Conservation (phyloP, 2,329 filamentous ascomycete species). For the Erysiphe neolycopersici region DNA sequence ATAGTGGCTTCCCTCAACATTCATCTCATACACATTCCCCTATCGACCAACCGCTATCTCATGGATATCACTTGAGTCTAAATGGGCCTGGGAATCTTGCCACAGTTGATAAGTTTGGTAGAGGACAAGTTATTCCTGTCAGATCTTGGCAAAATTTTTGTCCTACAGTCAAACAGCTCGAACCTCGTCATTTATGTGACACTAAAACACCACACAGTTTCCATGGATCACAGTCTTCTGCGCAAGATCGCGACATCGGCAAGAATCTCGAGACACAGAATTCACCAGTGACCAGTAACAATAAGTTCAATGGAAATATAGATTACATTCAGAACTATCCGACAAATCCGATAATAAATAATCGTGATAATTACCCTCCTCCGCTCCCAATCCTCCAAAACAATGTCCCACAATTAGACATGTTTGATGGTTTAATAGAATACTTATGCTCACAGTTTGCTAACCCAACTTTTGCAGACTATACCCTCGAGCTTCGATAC, state of each 20-base stretch:
- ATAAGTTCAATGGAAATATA: conserved; percentile 12
- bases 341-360: conserved; percentile 4
- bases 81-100: conserved; percentile 6
- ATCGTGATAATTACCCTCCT: not conserved
- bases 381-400: conserved; percentile 5
- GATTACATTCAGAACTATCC: conserved; percentile 8
- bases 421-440: conserved; percentile 15
- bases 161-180: conserved; percentile 11
- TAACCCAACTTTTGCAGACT: conserved; percentile 19
- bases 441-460: conserved; percentile 18
- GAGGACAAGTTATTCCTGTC: conserved; percentile 11
- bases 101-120: conserved; percentile 6
- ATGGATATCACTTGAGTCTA: conserved; percentile 7
- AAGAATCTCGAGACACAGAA: conserved; percentile 15
- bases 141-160: conserved; percentile 14
- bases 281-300: conserved; percentile 17
- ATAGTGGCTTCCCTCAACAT: conserved; percentile 8
- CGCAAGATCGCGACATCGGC: conserved; percentile 18
- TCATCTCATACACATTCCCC: conserved; percentile 10
- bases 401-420: conserved; percentile 6
- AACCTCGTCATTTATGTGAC: conserved; percentile 16
- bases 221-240: conserved; percentile 31
- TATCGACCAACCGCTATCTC: conserved; percentile 8
- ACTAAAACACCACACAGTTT: conserved; percentile 33
- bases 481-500: conserved; percentile 21